phyloP scores from a whole-genome alignment of 257 asterid species.

The Forsythia viridissima region DNA sequence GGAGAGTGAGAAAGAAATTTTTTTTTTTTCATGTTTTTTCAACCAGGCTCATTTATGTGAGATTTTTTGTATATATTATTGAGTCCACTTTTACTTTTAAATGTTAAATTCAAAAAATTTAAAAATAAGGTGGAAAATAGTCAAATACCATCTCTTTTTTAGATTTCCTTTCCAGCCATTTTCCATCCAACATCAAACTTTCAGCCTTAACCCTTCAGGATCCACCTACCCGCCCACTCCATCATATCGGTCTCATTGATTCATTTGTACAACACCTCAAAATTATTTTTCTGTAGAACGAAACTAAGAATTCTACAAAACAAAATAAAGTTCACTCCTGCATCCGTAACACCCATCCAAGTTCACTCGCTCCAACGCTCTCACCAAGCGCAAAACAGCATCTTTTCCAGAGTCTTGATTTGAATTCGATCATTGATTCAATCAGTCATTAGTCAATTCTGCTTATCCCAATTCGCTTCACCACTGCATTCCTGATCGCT shows the following conservation, averaged over 20 bases:
- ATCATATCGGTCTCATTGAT: background rate
- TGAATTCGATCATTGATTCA: background rate
- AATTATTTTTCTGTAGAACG: conserved; percentile 42
- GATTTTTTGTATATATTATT: too few relatives aligned
- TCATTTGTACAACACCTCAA: conserved; percentile 49
- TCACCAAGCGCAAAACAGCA: too few relatives aligned
- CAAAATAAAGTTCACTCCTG: background rate
- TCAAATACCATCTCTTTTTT: too few relatives aligned
- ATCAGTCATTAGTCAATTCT: conserved; percentile 49
- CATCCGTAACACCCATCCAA: background rate
- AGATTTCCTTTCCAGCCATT: background rate
- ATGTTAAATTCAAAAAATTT: too few relatives aligned
- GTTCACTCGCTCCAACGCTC: background rate
- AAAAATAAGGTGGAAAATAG: too few relatives aligned
- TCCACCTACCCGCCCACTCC: too few relatives aligned
- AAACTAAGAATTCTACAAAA: conserved; percentile 22
- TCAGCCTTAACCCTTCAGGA: background rate
- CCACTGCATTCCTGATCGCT: conserved; percentile 65
- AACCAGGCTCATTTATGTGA: too few relatives aligned
- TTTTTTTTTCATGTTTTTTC: too few relatives aligned
- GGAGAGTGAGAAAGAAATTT: too few relatives aligned
- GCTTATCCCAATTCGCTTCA: conserved; percentile 72
- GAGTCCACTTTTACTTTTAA: too few relatives aligned
- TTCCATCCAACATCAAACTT: background rate
- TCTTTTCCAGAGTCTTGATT: background rate